Percentiles rank a stretch among this genome's conserved stretches.
phyloP scores from a whole-genome alignment of 129 eudicot species.

The Flaveria bidentis region DNA sequence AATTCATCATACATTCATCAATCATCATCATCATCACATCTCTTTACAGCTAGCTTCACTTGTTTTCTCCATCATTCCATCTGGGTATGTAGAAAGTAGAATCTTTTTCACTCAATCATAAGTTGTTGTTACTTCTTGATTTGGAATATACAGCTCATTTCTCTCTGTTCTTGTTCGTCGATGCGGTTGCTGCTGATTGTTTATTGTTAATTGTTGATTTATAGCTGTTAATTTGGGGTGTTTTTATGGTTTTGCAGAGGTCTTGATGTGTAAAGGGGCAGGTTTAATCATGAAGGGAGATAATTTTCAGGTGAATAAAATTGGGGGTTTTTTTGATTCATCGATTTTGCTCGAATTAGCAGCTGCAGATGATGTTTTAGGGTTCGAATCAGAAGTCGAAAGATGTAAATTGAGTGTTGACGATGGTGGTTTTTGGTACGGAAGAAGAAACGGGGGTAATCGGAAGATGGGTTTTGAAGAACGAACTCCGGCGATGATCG shows the following conservation, averaged over 20 bases:
- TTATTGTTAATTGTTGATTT: no score
- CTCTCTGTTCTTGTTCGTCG: background rate
- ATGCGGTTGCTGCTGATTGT: no score
- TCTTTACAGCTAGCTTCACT: slow-evolving; percentile 39
- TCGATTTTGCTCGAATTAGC: slow-evolving; percentile 73
- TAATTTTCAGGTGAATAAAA: background rate
- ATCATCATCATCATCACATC: background rate
- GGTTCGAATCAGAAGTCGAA: slow-evolving; percentile 53
- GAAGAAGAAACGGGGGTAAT: slow-evolving; percentile 60
- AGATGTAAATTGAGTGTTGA: slow-evolving; percentile 39
- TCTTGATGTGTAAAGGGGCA: slow-evolving; percentile 56
- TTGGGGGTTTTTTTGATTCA: slow-evolving; percentile 25
- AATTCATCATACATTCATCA: slow-evolving; percentile 28
- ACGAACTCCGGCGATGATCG: slow-evolving; percentile 80
- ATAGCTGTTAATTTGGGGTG: no score
- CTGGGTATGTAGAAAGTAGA: slow-evolving; percentile 19
- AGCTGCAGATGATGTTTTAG: slow-evolving; percentile 62
- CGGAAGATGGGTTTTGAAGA: slow-evolving; percentile 73
- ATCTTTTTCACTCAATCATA: slow-evolving; percentile 15
- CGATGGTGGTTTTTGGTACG: slow-evolving; percentile 75
- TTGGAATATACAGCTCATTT: slow-evolving; percentile 6
- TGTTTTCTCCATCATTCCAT: slow-evolving; percentile 24
- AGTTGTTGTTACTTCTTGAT: background rate
- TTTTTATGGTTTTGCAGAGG: slow-evolving; percentile 26
- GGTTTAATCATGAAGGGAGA: slow-evolving; percentile 44